phyloP scores from a whole-genome alignment of 2,329 filamentous ascomycete genomes.

The Hypoxylon sp. region DNA sequence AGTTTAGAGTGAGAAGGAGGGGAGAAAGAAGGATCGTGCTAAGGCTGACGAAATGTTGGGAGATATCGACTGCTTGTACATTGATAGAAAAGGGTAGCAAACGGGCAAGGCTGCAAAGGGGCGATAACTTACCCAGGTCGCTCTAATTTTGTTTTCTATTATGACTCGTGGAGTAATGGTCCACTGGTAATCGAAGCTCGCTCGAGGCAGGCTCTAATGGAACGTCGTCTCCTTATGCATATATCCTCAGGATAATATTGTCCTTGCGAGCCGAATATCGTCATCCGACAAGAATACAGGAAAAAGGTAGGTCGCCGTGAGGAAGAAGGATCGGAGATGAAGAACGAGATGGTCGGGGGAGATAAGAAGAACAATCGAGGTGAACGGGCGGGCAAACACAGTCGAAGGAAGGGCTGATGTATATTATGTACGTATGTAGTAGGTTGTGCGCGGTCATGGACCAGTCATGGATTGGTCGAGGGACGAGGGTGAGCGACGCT shows the following conservation, averaged over 20 bases:
- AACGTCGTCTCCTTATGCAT: slow-evolving; percentile 30
- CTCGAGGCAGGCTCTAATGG: slow-evolving; percentile 24
- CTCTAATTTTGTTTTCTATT: slow-evolving; percentile 26
- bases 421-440: slow-evolving; percentile 35
- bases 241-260: slow-evolving; percentile 17
- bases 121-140: slow-evolving; percentile 29
- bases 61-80: slow-evolving; percentile 3
- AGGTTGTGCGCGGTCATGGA: slow-evolving; percentile 42
- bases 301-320: slow-evolving; percentile 3
- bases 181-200: slow-evolving; percentile 15
- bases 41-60: slow-evolving; percentile 27
- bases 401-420: slow-evolving; percentile 40
- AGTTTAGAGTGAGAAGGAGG: slow-evolving; percentile 14
- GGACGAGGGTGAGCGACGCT: slow-evolving; percentile 36
- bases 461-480: slow-evolving; percentile 44
- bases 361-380: slow-evolving; percentile 26
- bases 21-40: slow-evolving; percentile 14
- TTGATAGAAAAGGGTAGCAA: slow-evolving; percentile 11
- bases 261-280: slow-evolving; percentile 21
- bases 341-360: slow-evolving; percentile 22
- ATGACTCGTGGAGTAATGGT: slow-evolving; percentile 12
- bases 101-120: slow-evolving; percentile 28
- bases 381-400: slow-evolving; percentile 27
- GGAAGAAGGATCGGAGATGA: slow-evolving; percentile 16
- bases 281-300: slow-evolving; percentile 29